Conservation (phyloP, 805 yeast genomes). For the Nakazawaea ernobii region DNA sequence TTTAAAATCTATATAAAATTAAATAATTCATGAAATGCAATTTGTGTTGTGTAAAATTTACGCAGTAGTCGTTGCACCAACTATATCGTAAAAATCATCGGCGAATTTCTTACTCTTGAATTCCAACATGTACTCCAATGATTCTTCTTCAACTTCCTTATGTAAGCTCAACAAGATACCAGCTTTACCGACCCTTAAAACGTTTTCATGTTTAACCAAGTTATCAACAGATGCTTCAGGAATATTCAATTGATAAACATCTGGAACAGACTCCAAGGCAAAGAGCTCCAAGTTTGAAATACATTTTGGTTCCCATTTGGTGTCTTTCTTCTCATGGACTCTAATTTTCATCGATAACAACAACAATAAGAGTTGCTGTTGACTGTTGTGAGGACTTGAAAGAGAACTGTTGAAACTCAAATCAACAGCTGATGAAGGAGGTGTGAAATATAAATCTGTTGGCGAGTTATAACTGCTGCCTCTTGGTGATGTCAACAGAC, state of each 20-base stretch:
- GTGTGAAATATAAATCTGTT: conserved; percentile 8
- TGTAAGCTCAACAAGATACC: conserved; percentile 8
- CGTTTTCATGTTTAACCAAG: conserved; percentile 4
- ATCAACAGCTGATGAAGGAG: conserved; percentile 6
- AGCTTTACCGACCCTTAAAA: conserved; percentile 11
- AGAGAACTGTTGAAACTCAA: background rate
- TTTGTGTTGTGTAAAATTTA: background rate
- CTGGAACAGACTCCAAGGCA: conserved; percentile 3
- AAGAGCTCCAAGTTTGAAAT: conserved; percentile 4
- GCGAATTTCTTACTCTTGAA: conserved; percentile 9
- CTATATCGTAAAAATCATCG: conserved; percentile 6
- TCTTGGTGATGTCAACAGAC: background rate
- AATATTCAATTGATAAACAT: conserved; percentile 6
- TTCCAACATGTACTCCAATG: conserved; percentile 9
- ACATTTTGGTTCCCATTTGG: conserved; percentile 9
- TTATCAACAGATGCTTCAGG: background rate
- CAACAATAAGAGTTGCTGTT: conserved; percentile 3
- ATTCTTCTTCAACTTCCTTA: background rate
- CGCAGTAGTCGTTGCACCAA: background rate
- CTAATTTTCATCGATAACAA: conserved; percentile 4
- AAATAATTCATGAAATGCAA: background rate
- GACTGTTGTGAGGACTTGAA: background rate
- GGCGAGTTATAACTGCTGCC: background rate
- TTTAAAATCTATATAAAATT: background rate
- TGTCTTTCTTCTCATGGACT: conserved; percentile 7